Base-by-base conservation (phyloP, 305 asterid species). In the Fraxinus latifolia region DNA sequence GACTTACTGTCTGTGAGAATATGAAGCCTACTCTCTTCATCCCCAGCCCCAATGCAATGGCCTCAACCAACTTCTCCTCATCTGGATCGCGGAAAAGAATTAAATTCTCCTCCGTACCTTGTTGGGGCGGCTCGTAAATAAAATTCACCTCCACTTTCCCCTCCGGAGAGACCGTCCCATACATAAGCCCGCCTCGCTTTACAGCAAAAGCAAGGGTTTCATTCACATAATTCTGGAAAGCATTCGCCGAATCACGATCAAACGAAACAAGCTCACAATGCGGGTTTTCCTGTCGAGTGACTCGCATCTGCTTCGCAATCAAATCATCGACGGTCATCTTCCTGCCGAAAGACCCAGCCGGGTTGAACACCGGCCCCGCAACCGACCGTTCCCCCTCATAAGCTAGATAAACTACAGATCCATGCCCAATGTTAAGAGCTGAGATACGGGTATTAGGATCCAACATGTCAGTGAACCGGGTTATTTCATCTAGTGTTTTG, bases 301-400 rank as follows among this genome's bases (percentile, higher is more conserved):
- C 72, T 31, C 99, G 92, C 99, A 94, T 94, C 81, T 96, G 99
- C 85, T 92, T 94, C 3, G 99, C 99, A 76, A 96, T 96, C 14
- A 96, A 84, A 84, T 96, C 99, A 75, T 96, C 99, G 91, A 96
- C 91, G 37, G 99, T 96, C 99, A 94, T 96, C 94, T 94, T 96
- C 90, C 81, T 91, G 21, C 99, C 99, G 77, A 96, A 96, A 0
- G 98, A 93, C 3, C 99, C 99, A 11, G 96, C 87, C 0, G 97
- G 96, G 37, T 87, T 80, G 80, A 96, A 81, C 17, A 86, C 74
- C 0, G 99, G 99, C 1, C 96, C 99, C 14, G 90, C 84, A 29
- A 96, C 91, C 0, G 88, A 86, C 9, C 99, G 94, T 44, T 96
- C 99, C n/a, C 98, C 98, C 33, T 91, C 92, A 68, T 96, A 94